phyloP scores from a whole-genome alignment of 129 eudicot genomes.

The Pseudognaphalium luteoalbum region DNA sequence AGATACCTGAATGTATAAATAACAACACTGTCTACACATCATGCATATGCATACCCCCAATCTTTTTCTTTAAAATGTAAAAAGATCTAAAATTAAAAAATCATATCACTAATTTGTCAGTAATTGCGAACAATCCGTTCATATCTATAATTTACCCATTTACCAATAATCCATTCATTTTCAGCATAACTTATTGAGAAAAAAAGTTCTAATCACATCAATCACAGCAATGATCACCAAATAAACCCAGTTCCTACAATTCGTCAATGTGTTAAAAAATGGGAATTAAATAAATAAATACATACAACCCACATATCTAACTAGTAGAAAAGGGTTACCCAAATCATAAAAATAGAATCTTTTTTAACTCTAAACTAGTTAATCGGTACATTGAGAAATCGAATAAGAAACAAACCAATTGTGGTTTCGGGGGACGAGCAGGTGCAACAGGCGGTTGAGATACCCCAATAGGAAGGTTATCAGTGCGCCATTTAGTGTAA shows the following conservation, averaged over 20 bases:
- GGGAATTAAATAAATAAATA: too few relatives aligned
- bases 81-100: background rate
- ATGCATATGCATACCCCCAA: background rate
- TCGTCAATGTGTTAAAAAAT: too few relatives aligned
- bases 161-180: too few relatives aligned
- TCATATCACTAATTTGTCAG: background rate
- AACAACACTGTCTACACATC: background rate
- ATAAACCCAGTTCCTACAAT: background rate
- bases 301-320: background rate
- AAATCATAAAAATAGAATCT: background rate
- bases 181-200: too few relatives aligned
- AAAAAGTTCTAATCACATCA: too few relatives aligned
- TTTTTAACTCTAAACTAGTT: background rate
- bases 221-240: background rate
- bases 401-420: slow-evolving; percentile 49
- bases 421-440: slow-evolving; percentile 77
- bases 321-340: background rate
- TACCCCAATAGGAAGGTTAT: slow-evolving; percentile 62
- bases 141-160: too few relatives aligned
- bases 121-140: background rate
- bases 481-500: slow-evolving; percentile 50
- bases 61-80: background rate
- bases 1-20: slow-evolving; percentile 58
- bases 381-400: background rate
- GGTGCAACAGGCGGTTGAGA: slow-evolving; percentile 58